These are phyloP conservation scores for Crithidia acanthocephali DNA, from an alignment of 208 protist species.

Conservation along the genomic window DNA sequence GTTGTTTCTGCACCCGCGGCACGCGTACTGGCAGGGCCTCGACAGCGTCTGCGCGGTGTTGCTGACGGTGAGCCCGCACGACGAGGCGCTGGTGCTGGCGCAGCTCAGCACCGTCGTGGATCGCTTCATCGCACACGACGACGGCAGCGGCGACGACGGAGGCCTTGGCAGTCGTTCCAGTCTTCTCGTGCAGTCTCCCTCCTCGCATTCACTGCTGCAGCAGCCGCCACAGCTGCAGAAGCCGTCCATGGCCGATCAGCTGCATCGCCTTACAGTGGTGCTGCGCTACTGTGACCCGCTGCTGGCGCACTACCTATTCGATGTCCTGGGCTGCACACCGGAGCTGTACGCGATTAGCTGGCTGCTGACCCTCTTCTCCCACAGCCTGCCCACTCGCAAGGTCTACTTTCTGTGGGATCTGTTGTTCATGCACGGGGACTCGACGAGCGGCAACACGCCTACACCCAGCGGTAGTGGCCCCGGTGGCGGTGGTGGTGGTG, in stretches of 20 bases:
- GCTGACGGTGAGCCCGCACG: slow-evolving; percentile 52
- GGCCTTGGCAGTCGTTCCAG: slow-evolving; percentile 10
- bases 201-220: neutral
- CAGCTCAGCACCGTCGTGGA: slow-evolving; percentile 84
- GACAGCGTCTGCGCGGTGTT: slow-evolving; percentile 94
- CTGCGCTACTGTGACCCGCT: slow-evolving; percentile 90
- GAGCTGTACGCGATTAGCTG: slow-evolving; percentile 97
- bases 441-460: no score
- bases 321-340: slow-evolving; percentile 75
- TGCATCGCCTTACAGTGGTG: slow-evolving; percentile 62
- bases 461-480: neutral
- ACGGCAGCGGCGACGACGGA: slow-evolving; percentile 37
- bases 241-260: slow-evolving; percentile 76
- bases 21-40: slow-evolving; percentile 94
- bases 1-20: slow-evolving; percentile 47
- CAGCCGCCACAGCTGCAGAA: slow-evolving; percentile 12
- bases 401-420: slow-evolving; percentile 94
- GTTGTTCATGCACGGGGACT: slow-evolving; percentile 54
- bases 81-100: slow-evolving; percentile 85
- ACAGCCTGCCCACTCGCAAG: slow-evolving; percentile 89
- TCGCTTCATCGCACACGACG: slow-evolving; percentile 80
- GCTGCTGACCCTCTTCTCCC: slow-evolving; percentile 93
- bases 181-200: neutral
- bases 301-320: slow-evolving; percentile 88
- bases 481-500: neutral